Conservation (phyloP, 1,284 basidiomycete genomes). For the Trametes versicolor region DNA sequence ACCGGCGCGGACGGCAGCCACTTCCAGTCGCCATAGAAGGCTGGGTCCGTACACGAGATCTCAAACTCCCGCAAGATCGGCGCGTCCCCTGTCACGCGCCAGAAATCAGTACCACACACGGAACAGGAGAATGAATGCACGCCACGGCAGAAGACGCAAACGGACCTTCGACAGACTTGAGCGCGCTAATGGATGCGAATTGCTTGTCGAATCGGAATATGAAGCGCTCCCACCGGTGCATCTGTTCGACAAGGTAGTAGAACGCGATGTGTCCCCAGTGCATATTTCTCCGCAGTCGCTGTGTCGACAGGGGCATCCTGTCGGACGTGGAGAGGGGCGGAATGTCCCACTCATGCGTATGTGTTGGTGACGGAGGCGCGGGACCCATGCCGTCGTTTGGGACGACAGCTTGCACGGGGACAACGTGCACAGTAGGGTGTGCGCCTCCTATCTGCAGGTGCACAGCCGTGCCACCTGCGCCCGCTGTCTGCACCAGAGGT, state of each 20-base stretch:
- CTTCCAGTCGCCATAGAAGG: constrained; percentile 69
- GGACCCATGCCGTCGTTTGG: constrained; percentile 24
- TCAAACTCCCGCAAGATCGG: constrained; percentile 79
- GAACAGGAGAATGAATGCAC: neutral
- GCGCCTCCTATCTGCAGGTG: constrained; percentile 35
- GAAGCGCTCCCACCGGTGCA: constrained; percentile 82
- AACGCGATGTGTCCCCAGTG: constrained; percentile 84
- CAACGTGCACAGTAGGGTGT: constrained; percentile 32
- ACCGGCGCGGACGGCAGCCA: constrained; percentile 69
- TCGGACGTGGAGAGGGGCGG: constrained; percentile 30
- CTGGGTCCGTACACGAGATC: constrained; percentile 73
- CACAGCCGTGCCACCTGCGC: constrained; percentile 25
- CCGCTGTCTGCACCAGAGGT: constrained; percentile 23
- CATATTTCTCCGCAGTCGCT: constrained; percentile 52
- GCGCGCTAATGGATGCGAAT: constrained; percentile 73
- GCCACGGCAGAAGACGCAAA: constrained; percentile 22
- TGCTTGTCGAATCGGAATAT: constrained; percentile 80
- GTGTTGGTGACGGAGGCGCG: constrained; percentile 25
- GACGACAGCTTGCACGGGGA: constrained; percentile 32
- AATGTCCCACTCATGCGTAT: constrained; percentile 34
- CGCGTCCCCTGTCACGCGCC: constrained; percentile 62
- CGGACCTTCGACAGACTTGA: constrained; percentile 74
- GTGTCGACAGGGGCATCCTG: constrained; percentile 25
- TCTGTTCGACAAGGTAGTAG: constrained; percentile 78
- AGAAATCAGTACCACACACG: neutral